Base-by-base conservation (phyloP, 768 basidiomycete species). In the Mycena polygramma region DNA sequence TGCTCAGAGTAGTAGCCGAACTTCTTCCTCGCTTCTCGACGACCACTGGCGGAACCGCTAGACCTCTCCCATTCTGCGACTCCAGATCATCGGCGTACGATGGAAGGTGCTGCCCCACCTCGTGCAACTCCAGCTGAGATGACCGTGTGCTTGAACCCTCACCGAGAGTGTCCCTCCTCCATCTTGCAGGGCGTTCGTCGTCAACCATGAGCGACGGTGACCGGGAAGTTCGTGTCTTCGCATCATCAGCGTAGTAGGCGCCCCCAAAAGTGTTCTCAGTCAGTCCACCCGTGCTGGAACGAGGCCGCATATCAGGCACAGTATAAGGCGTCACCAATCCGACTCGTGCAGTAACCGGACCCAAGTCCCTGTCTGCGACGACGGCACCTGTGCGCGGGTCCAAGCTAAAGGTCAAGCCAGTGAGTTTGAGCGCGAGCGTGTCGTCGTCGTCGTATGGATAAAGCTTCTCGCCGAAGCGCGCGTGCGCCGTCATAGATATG, bases 371-470 rank as follows among this genome's bases (percentile, higher is more conserved):
- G 61, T 90, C 87, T 0, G 87, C 89, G 19, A 91, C 77, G 51
- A 92, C 87, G 1, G 89, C 90, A 48, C 91, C 91, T 0, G 90
- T 91, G 39, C 86, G 80, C 60, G 74, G 77, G 75, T 92, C 91
- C 49, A 91, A 70, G 57, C 83, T 74, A 79, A 92, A 92, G 35
- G 76, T 79, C 53, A 91, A 72, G 0, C 85, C 87, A 20, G 79
- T 77, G 36, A 92, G 79, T 68, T 88, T 90, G 63, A 78, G 75
- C 43, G 81, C 80, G 43, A 92, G 80, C 2, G 80, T 80, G 36
- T 72, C 62, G 58, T 84, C 83, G 63, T 88, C 79, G 76, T 92
- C 90, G 69, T 88, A 89, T 0, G 91, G 90, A 11, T 84, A 75
- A 13, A 92, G 79, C 15, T 89, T 81, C 57, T 89, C 84, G 35